Evolutionary conservation across 1,284 basidiomycete genomes (phyloP).

Genomic region (Malassezia sp.): DNA sequence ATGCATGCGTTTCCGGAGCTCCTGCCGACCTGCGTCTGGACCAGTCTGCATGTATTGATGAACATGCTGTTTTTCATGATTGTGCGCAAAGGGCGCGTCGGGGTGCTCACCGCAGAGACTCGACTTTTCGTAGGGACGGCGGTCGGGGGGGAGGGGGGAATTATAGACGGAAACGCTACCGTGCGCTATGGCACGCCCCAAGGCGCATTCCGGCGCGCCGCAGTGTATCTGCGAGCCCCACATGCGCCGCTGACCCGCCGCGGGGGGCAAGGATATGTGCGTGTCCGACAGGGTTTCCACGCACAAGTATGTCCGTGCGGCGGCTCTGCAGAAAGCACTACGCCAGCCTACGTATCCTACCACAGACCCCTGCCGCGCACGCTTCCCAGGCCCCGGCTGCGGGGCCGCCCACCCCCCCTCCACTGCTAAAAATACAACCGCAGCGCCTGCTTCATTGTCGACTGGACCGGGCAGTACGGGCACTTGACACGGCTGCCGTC

Average conservation of each 20-base stretch:
- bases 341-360: slow-evolving; percentile 2
- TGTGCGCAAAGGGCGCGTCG: slow-evolving; percentile 6
- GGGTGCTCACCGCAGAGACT: slow-evolving; percentile 13
- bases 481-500: slow-evolving; percentile 37
- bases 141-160: too few relatives aligned
- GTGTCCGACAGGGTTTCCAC: too few relatives aligned
- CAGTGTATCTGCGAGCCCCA: too few relatives aligned
- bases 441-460: slow-evolving; percentile 25
- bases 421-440: slow-evolving; percentile 38
- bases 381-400: too few relatives aligned
- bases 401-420: too few relatives aligned
- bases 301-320: too few relatives aligned
- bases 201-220: too few relatives aligned
- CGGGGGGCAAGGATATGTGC: too few relatives aligned
- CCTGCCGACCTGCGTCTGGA: slow-evolving; percentile 49
- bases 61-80: slow-evolving; percentile 53
- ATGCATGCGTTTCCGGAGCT: slow-evolving; percentile 52
- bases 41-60: slow-evolving; percentile 52
- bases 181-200: not conserved
- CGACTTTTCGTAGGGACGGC: slow-evolving; percentile 26
- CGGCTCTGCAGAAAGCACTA: too few relatives aligned
- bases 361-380: too few relatives aligned
- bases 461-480: slow-evolving; percentile 40
- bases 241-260: too few relatives aligned
- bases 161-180: slow-evolving; percentile 9